A percentile compares a stretch with the other conserved stretches of the same genome.
phyloP scores from a whole-genome alignment of 2,329 filamentous ascomycete species.

The Alternaria atra region DNA sequence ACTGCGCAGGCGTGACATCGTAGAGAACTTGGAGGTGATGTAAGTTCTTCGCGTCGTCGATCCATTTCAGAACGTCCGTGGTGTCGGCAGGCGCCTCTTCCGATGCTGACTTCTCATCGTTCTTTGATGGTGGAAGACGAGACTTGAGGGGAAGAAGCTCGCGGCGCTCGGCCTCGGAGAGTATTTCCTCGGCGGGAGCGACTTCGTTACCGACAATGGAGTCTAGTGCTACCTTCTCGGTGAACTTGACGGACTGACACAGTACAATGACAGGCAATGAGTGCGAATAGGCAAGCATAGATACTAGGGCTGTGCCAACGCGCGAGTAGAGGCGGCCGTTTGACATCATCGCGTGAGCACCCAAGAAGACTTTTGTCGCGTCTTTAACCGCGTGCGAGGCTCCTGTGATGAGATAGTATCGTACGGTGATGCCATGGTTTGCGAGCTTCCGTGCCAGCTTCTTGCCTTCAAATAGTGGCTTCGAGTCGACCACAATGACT shows the following conservation, averaged over 20 bases:
- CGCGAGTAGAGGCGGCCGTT: constrained; percentile 91
- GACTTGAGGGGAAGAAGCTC: constrained; percentile 44
- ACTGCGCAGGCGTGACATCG: constrained; percentile 88
- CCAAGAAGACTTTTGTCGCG: constrained; percentile 79
- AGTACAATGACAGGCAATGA: constrained; percentile 86
- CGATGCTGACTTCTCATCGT: constrained; percentile 33
- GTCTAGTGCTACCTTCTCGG: constrained; percentile 87
- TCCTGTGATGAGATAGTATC: constrained; percentile 83
- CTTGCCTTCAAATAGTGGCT: constrained; percentile 74
- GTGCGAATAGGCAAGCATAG: constrained; percentile 79
- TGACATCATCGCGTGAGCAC: constrained; percentile 90
- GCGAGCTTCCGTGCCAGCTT: constrained; percentile 76
- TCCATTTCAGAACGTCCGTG: constrained; percentile 49
- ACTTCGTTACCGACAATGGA: constrained; percentile 96
- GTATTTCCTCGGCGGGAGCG: constrained; percentile 74
- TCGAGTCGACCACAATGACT: constrained; percentile 83
- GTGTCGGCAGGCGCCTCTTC: constrained; percentile 33
- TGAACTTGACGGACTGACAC: constrained; percentile 95
- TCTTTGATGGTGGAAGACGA: constrained; percentile 32
- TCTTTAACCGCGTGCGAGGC: constrained; percentile 77
- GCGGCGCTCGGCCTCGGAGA: constrained; percentile 48
- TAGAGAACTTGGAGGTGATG: constrained; percentile 81
- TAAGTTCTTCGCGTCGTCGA: constrained; percentile 53
- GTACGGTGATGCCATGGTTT: constrained; percentile 75
- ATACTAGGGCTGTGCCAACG: constrained; percentile 85